Evolutionary conservation across 306 rosid genomes (phyloP).

Genomic region (Ormosia semicastrata): DNA sequence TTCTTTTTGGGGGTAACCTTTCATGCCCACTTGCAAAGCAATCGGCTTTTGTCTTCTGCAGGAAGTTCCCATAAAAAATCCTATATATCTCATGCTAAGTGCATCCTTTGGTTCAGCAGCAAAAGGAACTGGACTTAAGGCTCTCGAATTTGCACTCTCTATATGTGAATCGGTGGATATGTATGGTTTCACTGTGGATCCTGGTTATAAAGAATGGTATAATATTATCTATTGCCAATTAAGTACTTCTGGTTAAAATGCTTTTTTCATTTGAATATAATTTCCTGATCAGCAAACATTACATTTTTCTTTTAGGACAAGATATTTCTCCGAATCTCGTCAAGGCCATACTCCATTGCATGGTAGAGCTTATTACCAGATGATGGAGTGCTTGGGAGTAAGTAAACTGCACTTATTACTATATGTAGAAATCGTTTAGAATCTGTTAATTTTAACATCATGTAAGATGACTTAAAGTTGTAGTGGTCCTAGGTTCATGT

Average conservation of each 20-base stretch:
- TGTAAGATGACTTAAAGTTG: not conserved
- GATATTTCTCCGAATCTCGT: slow-evolving; percentile 97
- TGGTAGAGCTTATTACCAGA: slow-evolving; percentile 94
- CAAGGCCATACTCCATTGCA: slow-evolving; percentile 97
- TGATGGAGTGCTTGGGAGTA: slow-evolving; percentile 99
- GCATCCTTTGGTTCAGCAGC: slow-evolving; percentile 98
- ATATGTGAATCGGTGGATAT: slow-evolving; percentile 94
- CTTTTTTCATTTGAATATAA: slow-evolving; percentile 7
- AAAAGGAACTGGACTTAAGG: slow-evolving; percentile 98
- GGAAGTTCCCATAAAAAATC: slow-evolving; percentile 87
- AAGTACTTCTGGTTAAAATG: not conserved
- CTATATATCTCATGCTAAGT: slow-evolving; percentile 90
- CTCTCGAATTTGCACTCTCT: slow-evolving; percentile 96
- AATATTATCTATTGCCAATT: slow-evolving; percentile 1
- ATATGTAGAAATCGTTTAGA: not conserved
- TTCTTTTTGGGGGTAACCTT: not conserved
- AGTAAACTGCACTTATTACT: slow-evolving; percentile 36
- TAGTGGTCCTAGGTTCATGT: not conserved
- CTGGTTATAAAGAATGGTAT: slow-evolving; percentile 98
- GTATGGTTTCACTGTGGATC: slow-evolving; percentile 99
- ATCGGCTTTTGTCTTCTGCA: slow-evolving; percentile 49
- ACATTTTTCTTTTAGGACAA: slow-evolving; percentile 61
- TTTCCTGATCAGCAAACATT: slow-evolving; percentile 21
- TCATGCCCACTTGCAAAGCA: slow-evolving; percentile 15
- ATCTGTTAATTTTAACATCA: not conserved